Evolutionary conservation across 1,284 basidiomycete genomes (phyloP).

Genomic region (Tilletia walkeri): DNA sequence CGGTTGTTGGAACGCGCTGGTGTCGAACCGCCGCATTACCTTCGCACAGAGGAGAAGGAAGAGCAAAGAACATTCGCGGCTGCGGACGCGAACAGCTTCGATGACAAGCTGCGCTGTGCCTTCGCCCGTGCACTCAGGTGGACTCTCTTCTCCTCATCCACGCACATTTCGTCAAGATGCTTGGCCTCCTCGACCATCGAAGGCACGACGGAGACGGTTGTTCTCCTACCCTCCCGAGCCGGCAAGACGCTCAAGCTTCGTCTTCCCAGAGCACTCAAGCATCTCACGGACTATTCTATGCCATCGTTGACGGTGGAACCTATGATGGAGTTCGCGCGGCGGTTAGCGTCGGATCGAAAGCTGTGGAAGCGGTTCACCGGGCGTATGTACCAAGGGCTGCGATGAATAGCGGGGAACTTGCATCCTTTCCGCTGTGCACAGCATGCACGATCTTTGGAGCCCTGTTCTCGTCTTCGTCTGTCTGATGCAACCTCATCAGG

Average conservation of each 20-base stretch:
- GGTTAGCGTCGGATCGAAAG: conserved; percentile 65
- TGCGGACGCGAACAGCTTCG: not conserved
- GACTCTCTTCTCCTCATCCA: not conserved
- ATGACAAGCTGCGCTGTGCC: not conserved
- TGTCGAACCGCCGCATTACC: conserved; percentile 48
- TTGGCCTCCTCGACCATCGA: not conserved
- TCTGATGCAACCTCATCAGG: not conserved
- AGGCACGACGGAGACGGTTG: too few species aligned
- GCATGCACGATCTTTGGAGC: not conserved
- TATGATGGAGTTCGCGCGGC: conserved; percentile 71
- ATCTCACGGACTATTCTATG: conserved; percentile 70
- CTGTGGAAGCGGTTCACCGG: conserved; percentile 67
- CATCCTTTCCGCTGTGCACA: not conserved
- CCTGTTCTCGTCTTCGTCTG: not conserved
- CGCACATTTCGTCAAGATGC: not conserved
- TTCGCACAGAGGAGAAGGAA: conserved; percentile 2
- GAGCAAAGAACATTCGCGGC: not conserved
- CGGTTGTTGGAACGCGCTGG: conserved; percentile 56
- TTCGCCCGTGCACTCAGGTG: not conserved
- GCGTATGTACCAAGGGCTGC: conserved; percentile 64
- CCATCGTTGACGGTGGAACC: conserved; percentile 74
- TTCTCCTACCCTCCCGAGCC: too few species aligned
- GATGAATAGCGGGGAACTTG: not conserved
- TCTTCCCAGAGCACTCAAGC: conserved; percentile 55
- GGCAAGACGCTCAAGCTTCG: conserved; percentile 18